Conservation (phyloP, 805 yeast genomes). For the Lipomyces orientalis region DNA sequence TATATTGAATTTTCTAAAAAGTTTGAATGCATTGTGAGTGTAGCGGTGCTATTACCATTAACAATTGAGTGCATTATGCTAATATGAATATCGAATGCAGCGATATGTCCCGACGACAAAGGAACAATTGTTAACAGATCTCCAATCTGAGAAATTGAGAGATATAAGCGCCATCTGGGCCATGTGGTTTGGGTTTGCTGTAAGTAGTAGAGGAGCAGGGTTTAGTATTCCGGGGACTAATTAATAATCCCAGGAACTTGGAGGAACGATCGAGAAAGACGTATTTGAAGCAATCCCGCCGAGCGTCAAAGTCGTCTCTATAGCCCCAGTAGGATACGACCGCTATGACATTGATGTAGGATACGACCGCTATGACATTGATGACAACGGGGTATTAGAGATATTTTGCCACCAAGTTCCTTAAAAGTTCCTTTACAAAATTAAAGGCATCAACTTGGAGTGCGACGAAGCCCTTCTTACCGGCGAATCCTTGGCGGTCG, state of each 20-base stretch:
- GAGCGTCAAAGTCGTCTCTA: slow-evolving; percentile 14
- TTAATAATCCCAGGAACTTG: not conserved
- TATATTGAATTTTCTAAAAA: slow-evolving; percentile 10
- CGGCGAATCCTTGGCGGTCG: slow-evolving; percentile 68
- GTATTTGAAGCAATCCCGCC: slow-evolving; percentile 1
- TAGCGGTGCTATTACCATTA: not conserved
- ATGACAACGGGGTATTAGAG: too few species aligned
- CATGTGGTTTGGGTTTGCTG: slow-evolving; percentile 23
- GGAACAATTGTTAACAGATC: slow-evolving; percentile 6
- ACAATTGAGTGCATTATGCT: not conserved
- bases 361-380: too few species aligned
- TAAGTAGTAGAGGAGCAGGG: not conserved
- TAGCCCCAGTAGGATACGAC: slow-evolving; percentile 59
- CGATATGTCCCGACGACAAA: not conserved
- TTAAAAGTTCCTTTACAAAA: too few species aligned
- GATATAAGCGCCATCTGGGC: slow-evolving; percentile 22
- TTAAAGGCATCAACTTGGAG: slow-evolving; percentile 66
- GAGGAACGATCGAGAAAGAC: not conserved
- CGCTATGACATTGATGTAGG: slow-evolving; percentile 55
- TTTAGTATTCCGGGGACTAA: not conserved
- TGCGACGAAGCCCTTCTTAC: slow-evolving; percentile 72
- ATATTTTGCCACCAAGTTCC: too few species aligned
- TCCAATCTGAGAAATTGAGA: not conserved
- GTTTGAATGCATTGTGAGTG: slow-evolving; percentile 22
- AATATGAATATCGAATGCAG: not conserved